A percentile compares a stretch with the other conserved stretches of the same genome.
phyloP scores from a whole-genome alignment of 768 basidiomycete genomes.

The Lyophyllum decastes region DNA sequence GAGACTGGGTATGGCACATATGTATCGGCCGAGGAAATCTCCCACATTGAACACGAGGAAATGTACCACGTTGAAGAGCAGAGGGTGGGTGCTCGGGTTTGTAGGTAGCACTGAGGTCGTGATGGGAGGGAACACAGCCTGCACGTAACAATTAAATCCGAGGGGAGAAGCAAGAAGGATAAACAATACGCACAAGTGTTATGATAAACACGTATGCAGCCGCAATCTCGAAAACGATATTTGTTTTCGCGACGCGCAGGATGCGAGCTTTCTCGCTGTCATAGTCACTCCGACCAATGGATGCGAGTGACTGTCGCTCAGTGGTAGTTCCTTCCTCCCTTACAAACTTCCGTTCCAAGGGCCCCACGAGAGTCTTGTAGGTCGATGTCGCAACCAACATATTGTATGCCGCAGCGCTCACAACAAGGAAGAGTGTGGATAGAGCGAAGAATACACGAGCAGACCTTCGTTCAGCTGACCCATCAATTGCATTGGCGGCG shows the following conservation, averaged over 20 bases:
- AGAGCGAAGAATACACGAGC: constrained; percentile 76
- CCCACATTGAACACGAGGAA: constrained; percentile 77
- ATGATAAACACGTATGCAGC: constrained; percentile 76
- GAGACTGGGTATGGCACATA: constrained; percentile 65
- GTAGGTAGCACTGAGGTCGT: constrained; percentile 75
- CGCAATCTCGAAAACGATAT: constrained; percentile 69
- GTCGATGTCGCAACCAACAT: constrained; percentile 60
- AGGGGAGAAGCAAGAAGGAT: background rate
- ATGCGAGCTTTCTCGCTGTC: constrained; percentile 43
- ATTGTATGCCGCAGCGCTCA: constrained; percentile 51
- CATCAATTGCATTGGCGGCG: constrained; percentile 31
- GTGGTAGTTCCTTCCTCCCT: constrained; percentile 24
- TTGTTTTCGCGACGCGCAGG: constrained; percentile 59
- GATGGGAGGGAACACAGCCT: constrained; percentile 89
- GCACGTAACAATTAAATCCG: constrained; percentile 8
- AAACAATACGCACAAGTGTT: constrained; percentile 63
- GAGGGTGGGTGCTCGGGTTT: constrained; percentile 66
- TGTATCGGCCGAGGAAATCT: constrained; percentile 69
- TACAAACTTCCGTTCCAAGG: constrained; percentile 40
- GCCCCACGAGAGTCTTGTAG: constrained; percentile 56
- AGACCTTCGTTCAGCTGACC: constrained; percentile 62
- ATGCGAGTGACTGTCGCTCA: constrained; percentile 39
- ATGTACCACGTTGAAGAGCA: constrained; percentile 80
- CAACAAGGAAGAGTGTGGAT: constrained; percentile 64
- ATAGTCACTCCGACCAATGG: constrained; percentile 24